Evolutionary conservation across 2,329 filamentous ascomycete genomes (phyloP).

Genomic region (Ophiobolus disseminans): DNA sequence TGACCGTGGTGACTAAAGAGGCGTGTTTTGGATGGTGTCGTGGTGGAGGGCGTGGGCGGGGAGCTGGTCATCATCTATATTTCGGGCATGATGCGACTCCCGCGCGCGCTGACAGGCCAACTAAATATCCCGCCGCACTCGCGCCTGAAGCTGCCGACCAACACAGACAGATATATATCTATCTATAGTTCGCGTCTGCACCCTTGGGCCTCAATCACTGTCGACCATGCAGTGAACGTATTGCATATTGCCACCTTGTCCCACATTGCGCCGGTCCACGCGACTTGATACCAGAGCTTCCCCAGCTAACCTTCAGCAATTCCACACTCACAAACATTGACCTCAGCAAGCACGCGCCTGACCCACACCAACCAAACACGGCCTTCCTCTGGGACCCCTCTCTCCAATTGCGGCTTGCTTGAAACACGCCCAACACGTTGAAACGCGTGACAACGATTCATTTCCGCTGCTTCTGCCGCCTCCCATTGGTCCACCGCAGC

Average conservation of each 20-base stretch:
- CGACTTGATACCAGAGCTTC: slow-evolving; percentile 1
- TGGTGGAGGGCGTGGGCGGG: slow-evolving; percentile 10
- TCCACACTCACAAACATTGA: slow-evolving; percentile 2
- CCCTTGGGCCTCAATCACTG: slow-evolving; percentile 14
- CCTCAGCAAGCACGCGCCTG: slow-evolving; percentile 11
- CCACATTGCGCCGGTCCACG: not conserved
- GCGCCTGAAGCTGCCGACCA: not conserved
- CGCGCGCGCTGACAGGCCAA: slow-evolving; percentile 16
- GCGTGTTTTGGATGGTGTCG: slow-evolving; percentile 1
- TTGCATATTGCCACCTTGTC: slow-evolving; percentile 8
- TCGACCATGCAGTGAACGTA: not conserved
- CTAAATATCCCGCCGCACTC: slow-evolving; percentile 4
- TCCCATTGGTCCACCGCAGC: slow-evolving; percentile 35
- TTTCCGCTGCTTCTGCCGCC: slow-evolving; percentile 22
- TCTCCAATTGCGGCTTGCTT: slow-evolving; percentile 19
- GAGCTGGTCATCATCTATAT: not conserved
- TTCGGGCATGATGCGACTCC: slow-evolving; percentile 14
- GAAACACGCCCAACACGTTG: slow-evolving; percentile 43
- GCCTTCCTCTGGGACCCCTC: slow-evolving; percentile 7
- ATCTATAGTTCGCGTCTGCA: slow-evolving; percentile 8
- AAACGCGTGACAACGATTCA: slow-evolving; percentile 43
- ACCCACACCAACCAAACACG: slow-evolving; percentile 2
- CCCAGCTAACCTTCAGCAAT: slow-evolving; percentile 3
- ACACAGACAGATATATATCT: slow-evolving; percentile 10
- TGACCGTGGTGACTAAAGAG: not conserved